Base-by-base conservation (phyloP, 225 moss, liverwort and hornwort species). In the Thuidium tamariscinum region DNA sequence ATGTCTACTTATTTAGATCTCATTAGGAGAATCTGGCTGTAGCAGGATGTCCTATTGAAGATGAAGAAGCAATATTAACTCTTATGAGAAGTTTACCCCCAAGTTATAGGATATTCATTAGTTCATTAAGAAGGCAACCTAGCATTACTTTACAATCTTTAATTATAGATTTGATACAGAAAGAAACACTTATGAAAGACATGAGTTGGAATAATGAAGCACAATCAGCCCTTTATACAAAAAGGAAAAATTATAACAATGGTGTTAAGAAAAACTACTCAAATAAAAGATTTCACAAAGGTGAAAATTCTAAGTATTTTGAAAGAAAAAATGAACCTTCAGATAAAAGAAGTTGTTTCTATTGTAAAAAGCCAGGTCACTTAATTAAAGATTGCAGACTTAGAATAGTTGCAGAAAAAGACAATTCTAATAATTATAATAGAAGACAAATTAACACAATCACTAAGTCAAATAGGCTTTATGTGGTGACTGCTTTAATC, bases 21-120 rank as follows among this genome's bases (percentile, higher is more conserved):
- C 17, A 64, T 0, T 17, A 9, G 9, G 9, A 64, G 9, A 61
- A 64, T 9, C 18, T 34, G 9, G 34, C 2, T 64, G 5, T 0
- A 64, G 11, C 1, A 17, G 1, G 34, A 2, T 64, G 64, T 34
- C 34, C 4, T 8, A 1, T 66, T 21, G 9, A 0, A 0, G 6
- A 36, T 36, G 21, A 66, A 0, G 21, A 66, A 66, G 66, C 66
- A 20, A 66, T 36, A 36, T 36, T 66, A 11, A 21, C 36, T 2
- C 6, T 66, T 2, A 66, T 66, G 36, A 3, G 0, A 0, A 36
- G 36, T 66, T 66, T n/a, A 66, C 36, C 2, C 11, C 0, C 36
- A 66, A 36, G 36, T 66, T 66, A 66, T 66, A 66, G 0, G 5
- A 19, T 1, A 10, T 36, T 66, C 11, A 11, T 66, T 6, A 66